Conservation (phyloP, 345 rosid genomes). For the Eucalyptus regnans region DNA sequence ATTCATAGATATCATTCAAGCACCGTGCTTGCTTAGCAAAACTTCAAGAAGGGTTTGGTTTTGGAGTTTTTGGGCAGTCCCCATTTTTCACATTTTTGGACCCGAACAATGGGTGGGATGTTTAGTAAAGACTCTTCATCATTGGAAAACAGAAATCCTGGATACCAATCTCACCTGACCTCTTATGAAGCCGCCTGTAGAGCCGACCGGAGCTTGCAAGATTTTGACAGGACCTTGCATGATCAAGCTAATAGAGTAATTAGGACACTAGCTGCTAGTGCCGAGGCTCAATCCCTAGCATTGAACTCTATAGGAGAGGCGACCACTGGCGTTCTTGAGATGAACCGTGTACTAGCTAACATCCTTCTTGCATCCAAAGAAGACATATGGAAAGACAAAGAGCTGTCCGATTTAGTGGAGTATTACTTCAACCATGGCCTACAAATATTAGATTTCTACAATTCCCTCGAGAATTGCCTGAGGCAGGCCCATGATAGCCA, state of each 20-base stretch:
- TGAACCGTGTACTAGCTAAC: constrained; percentile 61
- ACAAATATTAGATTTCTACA: constrained; percentile 20
- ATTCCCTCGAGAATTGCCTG: constrained; percentile 58
- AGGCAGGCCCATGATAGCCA: constrained; percentile 60
- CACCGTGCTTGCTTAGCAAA: background rate
- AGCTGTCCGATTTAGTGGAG: constrained; percentile 44
- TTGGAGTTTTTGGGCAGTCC: background rate
- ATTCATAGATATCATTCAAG: background rate
- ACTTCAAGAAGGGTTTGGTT: background rate
- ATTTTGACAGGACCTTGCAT: constrained; percentile 38
- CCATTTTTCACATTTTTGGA: background rate
- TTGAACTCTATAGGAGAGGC: constrained; percentile 16
- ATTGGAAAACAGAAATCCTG: constrained; percentile 1
- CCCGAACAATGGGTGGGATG: background rate
- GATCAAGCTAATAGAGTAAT: constrained; percentile 51
- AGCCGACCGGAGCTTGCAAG: constrained; percentile 44
- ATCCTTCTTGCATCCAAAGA: constrained; percentile 30
- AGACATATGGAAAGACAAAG: constrained; percentile 48
- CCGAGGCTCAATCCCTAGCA: constrained; percentile 36
- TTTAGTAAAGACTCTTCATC: background rate
- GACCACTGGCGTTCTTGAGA: constrained; percentile 46
- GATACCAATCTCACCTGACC: constrained; percentile 22
- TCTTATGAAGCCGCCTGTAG: constrained; percentile 62
- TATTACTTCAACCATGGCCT: constrained; percentile 49
- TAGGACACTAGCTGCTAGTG: constrained; percentile 30